phyloP scores from a whole-genome alignment of 2,329 filamentous ascomycete species.

The Aspergillus fructus region DNA sequence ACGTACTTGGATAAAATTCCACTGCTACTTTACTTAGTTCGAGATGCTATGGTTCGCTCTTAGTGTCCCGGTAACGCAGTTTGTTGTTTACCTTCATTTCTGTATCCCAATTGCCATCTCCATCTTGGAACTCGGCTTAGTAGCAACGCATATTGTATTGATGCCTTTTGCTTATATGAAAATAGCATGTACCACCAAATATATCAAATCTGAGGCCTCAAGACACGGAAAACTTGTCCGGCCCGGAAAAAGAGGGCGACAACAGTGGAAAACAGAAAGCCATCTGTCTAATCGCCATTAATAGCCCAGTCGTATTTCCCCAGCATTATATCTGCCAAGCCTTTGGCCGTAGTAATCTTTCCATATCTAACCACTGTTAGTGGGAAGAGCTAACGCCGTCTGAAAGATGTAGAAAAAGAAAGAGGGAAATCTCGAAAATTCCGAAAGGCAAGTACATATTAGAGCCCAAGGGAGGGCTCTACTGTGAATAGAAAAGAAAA shows the following conservation, averaged over 20 bases:
- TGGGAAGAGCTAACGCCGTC: neutral
- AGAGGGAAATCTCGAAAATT: too few relatives aligned
- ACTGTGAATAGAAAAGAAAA: too few relatives aligned
- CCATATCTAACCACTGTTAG: neutral
- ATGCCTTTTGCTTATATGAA: too few relatives aligned
- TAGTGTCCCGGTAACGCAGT: neutral
- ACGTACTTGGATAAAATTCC: neutral
- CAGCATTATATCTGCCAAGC: too few relatives aligned
- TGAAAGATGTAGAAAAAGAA: neutral
- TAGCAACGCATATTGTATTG: too few relatives aligned
- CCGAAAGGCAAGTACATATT: too few relatives aligned
- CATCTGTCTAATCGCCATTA: neutral
- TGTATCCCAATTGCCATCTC: too few relatives aligned
- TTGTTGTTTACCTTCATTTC: neutral
- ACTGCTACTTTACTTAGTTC: neutral
- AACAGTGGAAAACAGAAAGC: neutral
- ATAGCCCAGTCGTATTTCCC: neutral
- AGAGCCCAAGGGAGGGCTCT: too few relatives aligned
- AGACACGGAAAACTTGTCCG: neutral
- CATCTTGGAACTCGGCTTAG: too few relatives aligned
- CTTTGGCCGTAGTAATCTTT: neutral
- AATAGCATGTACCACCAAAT: too few relatives aligned
- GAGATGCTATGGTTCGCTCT: too few relatives aligned
- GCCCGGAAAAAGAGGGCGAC: neutral
- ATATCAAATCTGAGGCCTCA: neutral